Evolutionary conservation across 2,329 filamentous ascomycete genomes (phyloP), one percentile per base, ranked within the genome.

Genomic region (Plectosphaerella cucumerina): DNA sequence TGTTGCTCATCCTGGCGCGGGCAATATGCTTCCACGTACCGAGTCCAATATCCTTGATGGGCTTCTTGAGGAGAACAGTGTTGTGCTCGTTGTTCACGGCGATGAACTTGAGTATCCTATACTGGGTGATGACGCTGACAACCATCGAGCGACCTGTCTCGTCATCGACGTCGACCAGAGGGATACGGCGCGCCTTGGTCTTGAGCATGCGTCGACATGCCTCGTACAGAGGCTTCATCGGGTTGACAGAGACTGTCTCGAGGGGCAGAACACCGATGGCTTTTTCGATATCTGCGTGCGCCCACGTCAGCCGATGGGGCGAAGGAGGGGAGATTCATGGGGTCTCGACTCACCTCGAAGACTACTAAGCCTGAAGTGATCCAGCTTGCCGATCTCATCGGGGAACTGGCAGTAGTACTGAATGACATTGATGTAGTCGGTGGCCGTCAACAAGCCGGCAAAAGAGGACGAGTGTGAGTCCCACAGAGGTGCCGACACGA

Each of bases 371-470:
- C 90, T 86, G 68, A 99, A 97, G 68, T 96, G 89, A 59, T 97
- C 94, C 61, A 99, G 89, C 65, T 93, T 86, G 58, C 86, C 84
- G 54, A 97, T 81, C 52, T 92, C 88, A 59, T 96, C 90, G 3
- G 93, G 94, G 61, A 94, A 95, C 70, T 97, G 92, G 78, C 91
- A 97, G 76, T 99, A 97, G 72, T 99, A 99, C 68, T 97, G 93
- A 39, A 99, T 96, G 51, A 99, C 87, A 65, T 99, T 99, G 73
- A 99, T 95, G 69, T 94, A 99, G 72, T 99, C 94, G 54, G 91
- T 96, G 56, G 91, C 94, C 23, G 94, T 99, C 58, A 99, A 79
- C 46, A 99, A 82, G 37, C 94, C 94, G 39, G 93, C 94, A 70
- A 97, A 99, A 34, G 88, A 90, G 22, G 92, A 96, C 4, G 86